Percentiles rank a stretch among this genome's conserved stretches.
These are phyloP conservation scores for Paspalum notatum DNA, from an alignment of 176 grass and related monocot species.

Conservation along the genomic window DNA sequence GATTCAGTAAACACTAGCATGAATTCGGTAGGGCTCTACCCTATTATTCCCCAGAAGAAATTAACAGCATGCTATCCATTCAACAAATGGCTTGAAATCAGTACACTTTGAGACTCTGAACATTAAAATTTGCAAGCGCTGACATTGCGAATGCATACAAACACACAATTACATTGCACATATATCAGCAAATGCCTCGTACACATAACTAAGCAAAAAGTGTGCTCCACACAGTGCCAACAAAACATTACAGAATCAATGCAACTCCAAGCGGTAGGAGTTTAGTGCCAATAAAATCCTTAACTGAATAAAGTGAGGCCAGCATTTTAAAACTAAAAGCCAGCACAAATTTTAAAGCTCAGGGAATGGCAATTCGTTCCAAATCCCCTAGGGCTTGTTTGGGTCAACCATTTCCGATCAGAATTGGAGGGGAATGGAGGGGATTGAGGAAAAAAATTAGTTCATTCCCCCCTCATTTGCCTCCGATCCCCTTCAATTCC, in stretches of 20 bases:
- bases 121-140: not conserved
- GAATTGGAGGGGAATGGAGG: too few species aligned
- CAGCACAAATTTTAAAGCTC: not conserved
- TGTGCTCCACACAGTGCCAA: not conserved
- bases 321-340: not conserved
- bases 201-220: not conserved
- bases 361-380: not conserved
- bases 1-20: slow-evolving; percentile 21
- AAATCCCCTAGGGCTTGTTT: too few species aligned
- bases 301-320: not conserved
- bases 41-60: not conserved
- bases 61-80: not conserved
- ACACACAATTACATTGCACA: not conserved
- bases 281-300: not conserved
- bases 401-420: too few species aligned
- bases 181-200: not conserved
- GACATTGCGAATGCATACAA: not conserved
- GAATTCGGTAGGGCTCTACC: slow-evolving; percentile 14
- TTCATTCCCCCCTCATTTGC: too few species aligned
- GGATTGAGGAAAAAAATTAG: too few species aligned
- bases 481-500: too few species aligned
- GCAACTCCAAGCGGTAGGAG: not conserved
- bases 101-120: not conserved
- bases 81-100: not conserved
- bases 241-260: not conserved